A percentile compares a stretch with the other conserved stretches of the same genome.
Conservation (phyloP, 2,329 filamentous ascomycete species). For the Daldinia eschscholtzii region DNA sequence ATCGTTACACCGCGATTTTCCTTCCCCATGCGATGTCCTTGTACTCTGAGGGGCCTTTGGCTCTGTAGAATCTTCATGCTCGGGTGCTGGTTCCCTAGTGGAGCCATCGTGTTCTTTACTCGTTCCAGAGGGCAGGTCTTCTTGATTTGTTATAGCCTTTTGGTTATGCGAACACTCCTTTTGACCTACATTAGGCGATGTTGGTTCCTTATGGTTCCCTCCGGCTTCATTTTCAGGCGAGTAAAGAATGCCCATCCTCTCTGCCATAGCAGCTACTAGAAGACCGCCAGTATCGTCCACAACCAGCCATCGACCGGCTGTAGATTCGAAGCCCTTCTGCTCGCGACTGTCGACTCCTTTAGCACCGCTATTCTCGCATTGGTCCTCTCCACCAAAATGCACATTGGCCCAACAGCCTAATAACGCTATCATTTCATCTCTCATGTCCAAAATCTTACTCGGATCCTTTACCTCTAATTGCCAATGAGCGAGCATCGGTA, state of each 20-base stretch:
- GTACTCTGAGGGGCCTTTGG: conserved; percentile 30
- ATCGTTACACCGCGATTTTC: conserved; percentile 54
- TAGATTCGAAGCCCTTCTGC: conserved; percentile 42
- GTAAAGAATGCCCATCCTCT: conserved; percentile 87
- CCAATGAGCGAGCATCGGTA: conserved; percentile 80
- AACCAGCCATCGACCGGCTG: conserved; percentile 77
- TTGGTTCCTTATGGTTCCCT: conserved; percentile 14
- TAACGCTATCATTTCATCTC: conserved; percentile 85
- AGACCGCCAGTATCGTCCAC: conserved; percentile 90
- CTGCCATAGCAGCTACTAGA: conserved; percentile 84
- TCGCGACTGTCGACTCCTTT: conserved; percentile 45
- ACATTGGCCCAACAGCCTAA: conserved; percentile 92
- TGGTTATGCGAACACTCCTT: conserved; percentile 21
- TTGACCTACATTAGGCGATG: conserved; percentile 17
- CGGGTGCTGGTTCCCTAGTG: conserved; percentile 3
- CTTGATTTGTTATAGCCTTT: conserved; percentile 9
- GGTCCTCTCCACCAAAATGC: conserved; percentile 71
- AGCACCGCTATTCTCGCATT: conserved; percentile 41
- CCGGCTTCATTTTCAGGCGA: conserved; percentile 50
- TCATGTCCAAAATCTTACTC: conserved; percentile 83
- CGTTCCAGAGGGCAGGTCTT: background rate
- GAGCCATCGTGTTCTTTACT: conserved; percentile 9
- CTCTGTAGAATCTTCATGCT: conserved; percentile 4
- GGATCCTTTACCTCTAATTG: conserved; percentile 85
- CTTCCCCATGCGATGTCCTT: conserved; percentile 27